Base-by-base conservation (phyloP, 2,329 filamentous ascomycete genomes). In the Pyricularia grisea region DNA sequence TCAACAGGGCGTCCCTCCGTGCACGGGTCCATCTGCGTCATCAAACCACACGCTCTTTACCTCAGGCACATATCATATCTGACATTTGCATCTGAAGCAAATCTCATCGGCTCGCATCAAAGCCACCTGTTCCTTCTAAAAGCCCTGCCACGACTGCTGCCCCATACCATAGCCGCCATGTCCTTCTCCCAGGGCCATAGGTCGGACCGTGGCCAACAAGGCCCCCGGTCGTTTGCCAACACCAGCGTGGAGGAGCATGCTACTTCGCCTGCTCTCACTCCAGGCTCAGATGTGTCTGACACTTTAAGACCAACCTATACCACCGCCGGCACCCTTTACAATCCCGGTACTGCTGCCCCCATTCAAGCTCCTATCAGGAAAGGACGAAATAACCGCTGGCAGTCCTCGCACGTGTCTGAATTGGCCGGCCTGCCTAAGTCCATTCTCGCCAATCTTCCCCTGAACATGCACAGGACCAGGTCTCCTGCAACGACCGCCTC, bases 401-500 rank as follows among this genome's bases (percentile, higher is more conserved):
- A 50, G 2, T 30, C 60, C 6, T n/a, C n/a, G 1, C 50, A 31
- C 12, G 14, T 6, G 10, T 36, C n/a, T 30, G 31, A 42, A 3
- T 9, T n/a, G n/a, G 28, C 25, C 42, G 36, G 28, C 28, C 9
- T 27, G 7, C 66, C 50, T 1, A 33, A 31, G 27, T n/a, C 28
- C 67, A 20, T 42, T 14, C 20, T 60, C 12, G 55, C n/a, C 55
- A 42, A 17, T 17, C 58, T 27, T 30, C 58, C 30, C 25, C 31
- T 61, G 5, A 42, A 27, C 42, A 25, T 50, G 42, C 4, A 14
- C 12, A 10, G n/a, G 14, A 27, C 14, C 12, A 28, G n/a, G 12
- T 73, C 74, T 12, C 71, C 71, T 61, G 71, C 73, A 25, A 69
- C 74, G 25, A 69, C 73, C 14, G 70, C 73, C 63, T 72, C 70